Base-by-base conservation (phyloP, 2,329 filamentous ascomycete species). In the Eutypella sp. region DNA sequence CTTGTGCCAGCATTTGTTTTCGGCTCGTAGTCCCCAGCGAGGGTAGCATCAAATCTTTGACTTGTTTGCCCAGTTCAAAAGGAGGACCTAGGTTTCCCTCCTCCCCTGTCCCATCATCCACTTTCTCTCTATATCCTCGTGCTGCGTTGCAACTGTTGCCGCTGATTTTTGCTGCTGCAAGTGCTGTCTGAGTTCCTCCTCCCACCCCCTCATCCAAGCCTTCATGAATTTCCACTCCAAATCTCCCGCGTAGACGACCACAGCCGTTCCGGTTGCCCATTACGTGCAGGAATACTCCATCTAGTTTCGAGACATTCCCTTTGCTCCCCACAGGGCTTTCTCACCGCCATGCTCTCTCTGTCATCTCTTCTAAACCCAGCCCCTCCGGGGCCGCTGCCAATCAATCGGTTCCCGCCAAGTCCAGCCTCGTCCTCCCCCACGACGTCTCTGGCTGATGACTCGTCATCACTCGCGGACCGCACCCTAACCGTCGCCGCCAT, bases 331-430 rank as follows among this genome's bases (percentile, higher is more conserved):
- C 54, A 46, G 48, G 46, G 48, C n/a, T n/a, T n/a, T 53, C 49
- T 58, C 63, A 63, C 61, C 59, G 63, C 57, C 58, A 87, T 87
- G 83, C 65, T 84, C 49, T 81, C 83, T 40, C 73, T 87, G 53
- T 72, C 79, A 31, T 82, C 79, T 53, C 73, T 87, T 57, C 76
- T 87, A 60, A 87, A 87, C 61, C 83, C 83, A 55, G 65, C 72
- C 42, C 71, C 76, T 50, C 61, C 72, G 47, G 66, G 68, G 52
- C 60, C 64, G 52, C 60, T 64, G 44, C 56, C 70, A 63, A 60
- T 65, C 54, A 66, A 62, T 62, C 67, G 60, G 59, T 67, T 69
- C 54, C 68, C 64, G 52, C 68, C 65, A 60, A 73, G 63, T 63
- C 65, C 69, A 56, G 63, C 52, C 50, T 60, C 60, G 43, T 65